A percentile compares a stretch with the other conserved stretches of the same genome.
Conservation (phyloP, 2,329 filamentous ascomycete species). For the Mariannaea sp. region DNA sequence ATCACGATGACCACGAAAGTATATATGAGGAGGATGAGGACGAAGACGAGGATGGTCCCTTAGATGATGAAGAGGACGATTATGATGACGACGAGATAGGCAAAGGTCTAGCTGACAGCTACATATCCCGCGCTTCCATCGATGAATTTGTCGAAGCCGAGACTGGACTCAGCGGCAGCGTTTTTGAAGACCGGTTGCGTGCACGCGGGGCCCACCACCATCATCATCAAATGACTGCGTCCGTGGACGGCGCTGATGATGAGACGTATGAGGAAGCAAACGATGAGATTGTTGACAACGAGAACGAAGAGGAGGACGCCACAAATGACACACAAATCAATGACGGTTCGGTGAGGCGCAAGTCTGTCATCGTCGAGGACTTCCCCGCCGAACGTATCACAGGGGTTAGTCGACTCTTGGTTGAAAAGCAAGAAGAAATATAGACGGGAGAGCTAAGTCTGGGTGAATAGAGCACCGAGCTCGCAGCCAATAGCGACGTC, state of each 20-base stretch:
- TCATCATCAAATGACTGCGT: too few species aligned
- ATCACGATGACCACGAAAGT: conserved; percentile 55
- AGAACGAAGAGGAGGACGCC: conserved; percentile 37
- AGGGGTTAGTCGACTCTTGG: conserved; percentile 58
- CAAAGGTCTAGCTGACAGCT: conserved; percentile 37
- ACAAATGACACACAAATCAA: conserved; percentile 22
- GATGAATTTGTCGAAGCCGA: conserved; percentile 49
- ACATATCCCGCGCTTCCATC: conserved; percentile 38
- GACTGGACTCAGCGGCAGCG: conserved; percentile 50
- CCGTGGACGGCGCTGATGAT: conserved; percentile 41
- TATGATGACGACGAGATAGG: conserved; percentile 43
- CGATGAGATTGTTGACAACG: conserved; percentile 46
- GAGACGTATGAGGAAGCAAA: conserved; percentile 47
- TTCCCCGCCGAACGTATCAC: conserved; percentile 62
- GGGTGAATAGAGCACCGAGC: conserved; percentile 26
- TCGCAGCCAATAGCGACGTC: conserved; percentile 18
- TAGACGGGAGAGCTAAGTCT: conserved; percentile 37
- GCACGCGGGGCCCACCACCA: conserved; percentile 49
- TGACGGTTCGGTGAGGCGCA: conserved; percentile 20
- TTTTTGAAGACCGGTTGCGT: conserved; percentile 50
- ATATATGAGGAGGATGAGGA: conserved; percentile 52
- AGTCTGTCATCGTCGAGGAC: conserved; percentile 48
- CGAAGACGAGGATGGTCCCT: conserved; percentile 52
- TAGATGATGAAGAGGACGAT: conserved; percentile 48
- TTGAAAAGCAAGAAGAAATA: conserved; percentile 47